Evolutionary conservation across 495 filamentous ascomycete species (phyloP).

Genomic region (Penicillium mononematosum): DNA sequence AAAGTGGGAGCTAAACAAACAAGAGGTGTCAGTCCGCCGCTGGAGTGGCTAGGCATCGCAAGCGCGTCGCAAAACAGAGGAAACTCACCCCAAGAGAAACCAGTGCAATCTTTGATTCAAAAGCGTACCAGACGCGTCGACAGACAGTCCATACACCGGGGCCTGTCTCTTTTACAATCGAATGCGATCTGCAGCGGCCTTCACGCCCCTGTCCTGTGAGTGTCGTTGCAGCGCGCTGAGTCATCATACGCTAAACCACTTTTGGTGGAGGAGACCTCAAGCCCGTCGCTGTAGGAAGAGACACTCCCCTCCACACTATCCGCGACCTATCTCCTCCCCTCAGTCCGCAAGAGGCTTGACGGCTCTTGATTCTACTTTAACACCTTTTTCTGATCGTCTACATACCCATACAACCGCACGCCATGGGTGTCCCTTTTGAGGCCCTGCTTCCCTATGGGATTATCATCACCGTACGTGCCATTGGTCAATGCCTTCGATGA

Average conservation of each 20-base stretch:
- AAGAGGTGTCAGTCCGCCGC: slow-evolving; percentile 23
- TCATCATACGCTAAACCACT: slow-evolving; percentile 44
- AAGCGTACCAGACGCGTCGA: slow-evolving; percentile 39
- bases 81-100: slow-evolving; percentile 27
- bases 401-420: slow-evolving; percentile 26
- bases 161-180: slow-evolving; percentile 32
- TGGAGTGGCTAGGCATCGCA: slow-evolving; percentile 17
- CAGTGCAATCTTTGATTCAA: slow-evolving; percentile 14
- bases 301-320: slow-evolving; percentile 29
- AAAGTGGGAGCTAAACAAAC: slow-evolving; percentile 22
- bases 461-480: slow-evolving; percentile 70
- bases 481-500: slow-evolving; percentile 21
- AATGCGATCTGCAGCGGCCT: slow-evolving; percentile 38
- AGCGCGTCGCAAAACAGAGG: slow-evolving; percentile 25
- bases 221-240: slow-evolving; percentile 47
- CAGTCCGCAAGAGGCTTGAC: slow-evolving; percentile 10
- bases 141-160: slow-evolving; percentile 30
- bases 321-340: slow-evolving; percentile 15
- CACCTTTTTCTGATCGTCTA: not conserved
- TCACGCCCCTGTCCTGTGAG: slow-evolving; percentile 39
- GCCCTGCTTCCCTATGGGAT: slow-evolving; percentile 91
- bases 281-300: slow-evolving; percentile 12
- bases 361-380: slow-evolving; percentile 6
- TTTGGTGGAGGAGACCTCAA: slow-evolving; percentile 34
- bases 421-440: slow-evolving; percentile 96